phyloP scores from a whole-genome alignment of 1,139 yeast genomes.

The Geotrichum macrosporum region DNA sequence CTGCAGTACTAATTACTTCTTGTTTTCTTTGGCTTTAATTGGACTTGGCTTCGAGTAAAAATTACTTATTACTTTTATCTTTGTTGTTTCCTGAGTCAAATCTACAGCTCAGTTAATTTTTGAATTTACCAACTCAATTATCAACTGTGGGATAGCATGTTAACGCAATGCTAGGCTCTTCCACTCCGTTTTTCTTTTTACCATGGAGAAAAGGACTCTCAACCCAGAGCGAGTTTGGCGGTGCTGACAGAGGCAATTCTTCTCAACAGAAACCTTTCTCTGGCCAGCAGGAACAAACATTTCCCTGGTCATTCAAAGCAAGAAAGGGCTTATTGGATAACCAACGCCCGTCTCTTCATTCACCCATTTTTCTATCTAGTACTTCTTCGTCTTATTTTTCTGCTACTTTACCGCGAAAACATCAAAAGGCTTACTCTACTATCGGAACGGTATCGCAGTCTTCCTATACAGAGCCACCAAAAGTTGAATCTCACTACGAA shows the following conservation, averaged over 20 bases:
- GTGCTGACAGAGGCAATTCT: not conserved
- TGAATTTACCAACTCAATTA: too few relatives aligned
- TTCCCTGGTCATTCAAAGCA: not conserved
- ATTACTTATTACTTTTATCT: too few relatives aligned
- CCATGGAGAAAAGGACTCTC: constrained; percentile 13
- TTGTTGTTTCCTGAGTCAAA: too few relatives aligned
- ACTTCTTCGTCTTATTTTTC: not conserved
- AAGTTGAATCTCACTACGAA: too few relatives aligned
- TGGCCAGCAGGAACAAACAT: constrained; percentile 1
- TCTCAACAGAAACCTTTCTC: constrained; percentile 1
- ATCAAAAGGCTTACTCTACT: constrained; percentile 14
- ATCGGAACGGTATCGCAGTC: constrained; percentile 10
- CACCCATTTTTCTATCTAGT: not conserved
- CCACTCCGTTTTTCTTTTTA: constrained; percentile 1
- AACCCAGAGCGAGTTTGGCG: constrained; percentile 12
- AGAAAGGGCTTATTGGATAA: not conserved
- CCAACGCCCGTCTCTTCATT: not conserved
- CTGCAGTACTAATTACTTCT: not conserved
- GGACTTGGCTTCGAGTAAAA: not conserved
- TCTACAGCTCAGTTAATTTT: too few relatives aligned
- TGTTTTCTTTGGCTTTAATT: not conserved
- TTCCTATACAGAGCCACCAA: too few relatives aligned
- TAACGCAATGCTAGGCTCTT: not conserved
- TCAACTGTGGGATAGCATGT: not conserved
- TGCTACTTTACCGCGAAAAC: not conserved